phyloP scores from a whole-genome alignment of 2,329 filamentous ascomycete genomes.

The Colletotrichum siamense region DNA sequence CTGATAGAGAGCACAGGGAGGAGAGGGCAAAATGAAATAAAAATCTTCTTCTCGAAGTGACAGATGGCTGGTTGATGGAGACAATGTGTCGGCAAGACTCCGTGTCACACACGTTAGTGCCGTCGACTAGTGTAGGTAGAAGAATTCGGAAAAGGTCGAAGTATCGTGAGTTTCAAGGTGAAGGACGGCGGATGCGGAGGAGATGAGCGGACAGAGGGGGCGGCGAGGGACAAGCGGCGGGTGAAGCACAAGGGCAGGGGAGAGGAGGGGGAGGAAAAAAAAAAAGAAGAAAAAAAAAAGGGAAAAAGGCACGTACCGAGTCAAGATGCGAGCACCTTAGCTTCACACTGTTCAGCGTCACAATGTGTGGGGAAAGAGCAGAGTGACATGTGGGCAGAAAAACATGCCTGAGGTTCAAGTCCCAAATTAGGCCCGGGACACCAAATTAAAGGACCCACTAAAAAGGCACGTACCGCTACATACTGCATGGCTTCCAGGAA shows the following conservation, averaged over 20 bases:
- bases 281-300: not conserved
- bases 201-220: not conserved
- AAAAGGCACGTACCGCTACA: not conserved
- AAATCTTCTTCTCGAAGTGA: not conserved
- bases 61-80: not conserved
- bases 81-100: slow-evolving; percentile 2
- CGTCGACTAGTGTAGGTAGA: not conserved
- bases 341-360: not conserved
- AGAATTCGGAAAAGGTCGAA: not conserved
- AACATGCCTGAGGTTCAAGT: not conserved
- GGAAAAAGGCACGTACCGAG: not conserved
- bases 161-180: slow-evolving; percentile 1
- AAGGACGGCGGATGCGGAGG: not conserved
- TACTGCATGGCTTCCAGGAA: not conserved
- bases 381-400: slow-evolving; percentile 12
- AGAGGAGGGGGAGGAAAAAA: not conserved
- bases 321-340: not conserved
- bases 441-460: slow-evolving; percentile 1
- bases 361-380: not conserved
- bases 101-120: not conserved
- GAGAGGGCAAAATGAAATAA: not conserved
- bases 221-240: not conserved
- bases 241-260: not conserved
- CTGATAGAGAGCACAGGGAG: not conserved
- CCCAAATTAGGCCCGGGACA: not conserved